phyloP scores from a whole-genome alignment of 495 filamentous ascomycete genomes.

The Penicillium canescens region DNA sequence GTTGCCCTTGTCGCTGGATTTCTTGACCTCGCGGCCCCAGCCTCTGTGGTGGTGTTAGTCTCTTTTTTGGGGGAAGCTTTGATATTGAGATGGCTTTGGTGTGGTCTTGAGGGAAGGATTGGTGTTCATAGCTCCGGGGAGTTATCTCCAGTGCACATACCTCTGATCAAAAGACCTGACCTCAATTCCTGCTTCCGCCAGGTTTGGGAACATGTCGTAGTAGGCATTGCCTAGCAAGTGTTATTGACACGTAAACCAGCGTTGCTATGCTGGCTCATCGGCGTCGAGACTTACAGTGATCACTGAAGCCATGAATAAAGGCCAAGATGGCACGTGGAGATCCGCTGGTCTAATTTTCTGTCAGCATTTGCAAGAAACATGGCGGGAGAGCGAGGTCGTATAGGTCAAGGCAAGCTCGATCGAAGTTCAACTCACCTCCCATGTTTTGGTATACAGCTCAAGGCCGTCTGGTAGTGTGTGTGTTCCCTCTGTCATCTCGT shows the following conservation, averaged over 20 bases:
- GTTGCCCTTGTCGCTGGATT: constrained; percentile 56
- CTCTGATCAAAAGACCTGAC: constrained; percentile 80
- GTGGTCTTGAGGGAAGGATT: background rate
- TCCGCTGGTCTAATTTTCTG: constrained; percentile 42
- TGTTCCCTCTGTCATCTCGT: constrained; percentile 31
- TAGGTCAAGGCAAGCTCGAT: background rate
- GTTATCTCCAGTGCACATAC: constrained; percentile 8
- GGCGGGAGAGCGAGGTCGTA: no score
- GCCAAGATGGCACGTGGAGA: constrained; percentile 65
- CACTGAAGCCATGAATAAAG: constrained; percentile 85
- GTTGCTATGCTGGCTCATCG: background rate
- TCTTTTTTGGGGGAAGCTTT: background rate
- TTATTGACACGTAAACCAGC: background rate
- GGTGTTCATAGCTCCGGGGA: background rate
- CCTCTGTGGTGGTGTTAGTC: constrained; percentile 27
- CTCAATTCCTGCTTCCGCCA: constrained; percentile 72
- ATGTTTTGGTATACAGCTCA: constrained; percentile 79
- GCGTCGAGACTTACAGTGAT: constrained; percentile 56
- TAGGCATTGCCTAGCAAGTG: constrained; percentile 60
- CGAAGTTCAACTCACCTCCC: constrained; percentile 62
- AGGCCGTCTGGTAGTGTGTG: constrained; percentile 48
- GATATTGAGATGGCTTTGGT: background rate
- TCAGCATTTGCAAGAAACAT: no score
- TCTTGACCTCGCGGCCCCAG: constrained; percentile 55
- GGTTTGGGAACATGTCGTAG: constrained; percentile 62